Evolutionary conservation across 768 basidiomycete species (phyloP).

Genomic region (Mrakia gelida): DNA sequence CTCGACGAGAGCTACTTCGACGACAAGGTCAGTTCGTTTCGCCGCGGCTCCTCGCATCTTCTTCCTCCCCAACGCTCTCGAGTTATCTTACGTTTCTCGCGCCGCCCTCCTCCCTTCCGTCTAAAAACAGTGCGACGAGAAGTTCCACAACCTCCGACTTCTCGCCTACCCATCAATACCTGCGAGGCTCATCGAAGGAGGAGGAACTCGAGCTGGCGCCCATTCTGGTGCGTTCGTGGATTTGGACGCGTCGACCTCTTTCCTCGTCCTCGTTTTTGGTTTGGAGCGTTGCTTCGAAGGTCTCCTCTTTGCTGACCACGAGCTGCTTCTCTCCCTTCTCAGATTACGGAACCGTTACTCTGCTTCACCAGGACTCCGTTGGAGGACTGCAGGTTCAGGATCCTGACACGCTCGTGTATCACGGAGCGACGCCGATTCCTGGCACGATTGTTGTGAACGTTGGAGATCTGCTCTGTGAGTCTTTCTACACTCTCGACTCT

Average conservation of each 20-base stretch:
- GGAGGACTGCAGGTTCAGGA: conserved; percentile 80
- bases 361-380: conserved; percentile 75
- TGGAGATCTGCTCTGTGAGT: conserved; percentile 59
- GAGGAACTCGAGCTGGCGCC: conserved; percentile 74
- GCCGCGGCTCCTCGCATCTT: neutral
- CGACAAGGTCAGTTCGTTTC: conserved; percentile 50
- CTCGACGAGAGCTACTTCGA: conserved; percentile 74
- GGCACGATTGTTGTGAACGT: conserved; percentile 78
- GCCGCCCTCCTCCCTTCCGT: neutral
- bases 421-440: conserved; percentile 70
- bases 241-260: conserved; percentile 1
- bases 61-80: neutral
- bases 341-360: conserved; percentile 78
- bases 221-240: conserved; percentile 56
- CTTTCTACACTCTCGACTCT: neutral
- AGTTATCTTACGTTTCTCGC: neutral
- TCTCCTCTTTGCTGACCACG: neutral
- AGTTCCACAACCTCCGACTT: conserved; percentile 74
- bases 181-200: conserved; percentile 56
- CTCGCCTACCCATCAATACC: conserved; percentile 77
- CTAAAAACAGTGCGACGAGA: conserved; percentile 49
- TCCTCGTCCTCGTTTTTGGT: too few species aligned
- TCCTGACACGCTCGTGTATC: conserved; percentile 65
- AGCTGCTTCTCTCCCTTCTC: conserved; percentile 4
- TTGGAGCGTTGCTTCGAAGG: too few species aligned